These are phyloP conservation scores for Aspergillus hancockii DNA, from an alignment of 495 filamentous ascomycete genomes.

Conservation along the genomic window DNA sequence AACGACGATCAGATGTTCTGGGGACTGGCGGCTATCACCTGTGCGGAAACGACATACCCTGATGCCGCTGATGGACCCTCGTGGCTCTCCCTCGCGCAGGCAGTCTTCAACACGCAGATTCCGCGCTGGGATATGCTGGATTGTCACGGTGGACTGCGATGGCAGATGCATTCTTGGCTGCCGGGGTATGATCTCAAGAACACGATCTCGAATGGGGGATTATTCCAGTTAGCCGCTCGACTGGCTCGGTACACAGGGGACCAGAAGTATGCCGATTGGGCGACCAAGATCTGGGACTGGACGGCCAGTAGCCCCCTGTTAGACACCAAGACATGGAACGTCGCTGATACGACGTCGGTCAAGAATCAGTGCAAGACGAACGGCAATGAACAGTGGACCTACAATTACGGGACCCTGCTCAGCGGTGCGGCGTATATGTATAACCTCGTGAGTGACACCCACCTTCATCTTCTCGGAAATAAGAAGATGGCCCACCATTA, in stretches of 20 bases:
- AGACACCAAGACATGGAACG: constrained; percentile 47
- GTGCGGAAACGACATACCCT: constrained; percentile 46
- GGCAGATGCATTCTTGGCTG: constrained; percentile 51
- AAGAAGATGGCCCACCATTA: neutral
- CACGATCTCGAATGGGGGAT: constrained; percentile 66
- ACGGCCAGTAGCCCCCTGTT: constrained; percentile 53
- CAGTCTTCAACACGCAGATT: constrained; percentile 67
- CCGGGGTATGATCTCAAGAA: too few relatives aligned
- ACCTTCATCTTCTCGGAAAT: neutral
- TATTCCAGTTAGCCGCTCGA: constrained; percentile 66
- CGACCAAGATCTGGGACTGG: constrained; percentile 64
- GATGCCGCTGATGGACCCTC: constrained; percentile 51
- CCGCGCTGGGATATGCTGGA: constrained; percentile 44
- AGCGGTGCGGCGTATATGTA: constrained; percentile 67
- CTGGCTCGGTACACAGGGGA: constrained; percentile 65
- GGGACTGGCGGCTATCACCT: constrained; percentile 49
- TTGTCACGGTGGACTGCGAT: constrained; percentile 51
- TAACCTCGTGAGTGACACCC: constrained; percentile 50
- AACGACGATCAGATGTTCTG: too few relatives aligned
- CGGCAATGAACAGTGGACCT: constrained; percentile 63
- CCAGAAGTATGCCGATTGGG: constrained; percentile 63
- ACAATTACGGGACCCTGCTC: constrained; percentile 67
- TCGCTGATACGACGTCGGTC: constrained; percentile 56
- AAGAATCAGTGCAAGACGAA: constrained; percentile 52
- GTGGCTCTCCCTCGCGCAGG: constrained; percentile 70